A percentile compares a stretch with the other conserved stretches of the same genome.
These are phyloP conservation scores for Termitomyces heimii DNA, from an alignment of 768 basidiomycete genomes.

Conservation along the genomic window DNA sequence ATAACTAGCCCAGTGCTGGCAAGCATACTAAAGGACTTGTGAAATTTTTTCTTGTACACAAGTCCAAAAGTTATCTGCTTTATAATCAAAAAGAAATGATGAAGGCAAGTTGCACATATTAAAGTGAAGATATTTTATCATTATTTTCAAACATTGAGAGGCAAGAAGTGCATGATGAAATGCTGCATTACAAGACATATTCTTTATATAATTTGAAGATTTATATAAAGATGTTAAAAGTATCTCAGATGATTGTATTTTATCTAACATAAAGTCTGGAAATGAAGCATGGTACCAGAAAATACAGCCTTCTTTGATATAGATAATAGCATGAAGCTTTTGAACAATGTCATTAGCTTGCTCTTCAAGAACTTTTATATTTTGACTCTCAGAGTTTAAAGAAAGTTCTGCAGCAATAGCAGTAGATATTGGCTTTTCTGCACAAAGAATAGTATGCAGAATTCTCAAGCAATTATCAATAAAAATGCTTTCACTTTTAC, in stretches of 20 bases:
- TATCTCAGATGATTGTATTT: background rate
- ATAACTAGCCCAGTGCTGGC: background rate
- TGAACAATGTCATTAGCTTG: slow-evolving; percentile 2
- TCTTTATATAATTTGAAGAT: background rate
- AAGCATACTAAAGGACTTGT: background rate
- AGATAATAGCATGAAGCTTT: slow-evolving; percentile 17
- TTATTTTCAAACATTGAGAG: background rate
- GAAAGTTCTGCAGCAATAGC: slow-evolving; percentile 10
- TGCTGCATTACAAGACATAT: background rate
- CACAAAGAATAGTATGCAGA: slow-evolving; percentile 14
- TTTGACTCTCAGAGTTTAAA: background rate
- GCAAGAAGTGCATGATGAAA: background rate
- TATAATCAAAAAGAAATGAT: background rate
- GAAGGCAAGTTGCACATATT: background rate
- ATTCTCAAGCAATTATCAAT: slow-evolving; percentile 6
- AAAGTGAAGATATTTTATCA: background rate
- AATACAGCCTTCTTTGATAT: slow-evolving; percentile 4
- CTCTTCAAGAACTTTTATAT: background rate
- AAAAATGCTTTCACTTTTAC: background rate
- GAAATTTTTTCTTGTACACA: background rate
- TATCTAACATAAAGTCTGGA: slow-evolving; percentile 16
- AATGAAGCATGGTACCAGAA: slow-evolving; percentile 14
- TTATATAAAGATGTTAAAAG: background rate
- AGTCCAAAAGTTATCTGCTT: background rate
- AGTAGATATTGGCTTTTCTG: slow-evolving; percentile 4